Evolutionary conservation across 495 filamentous ascomycete species (phyloP).

Genomic region (Neurospora sp.): DNA sequence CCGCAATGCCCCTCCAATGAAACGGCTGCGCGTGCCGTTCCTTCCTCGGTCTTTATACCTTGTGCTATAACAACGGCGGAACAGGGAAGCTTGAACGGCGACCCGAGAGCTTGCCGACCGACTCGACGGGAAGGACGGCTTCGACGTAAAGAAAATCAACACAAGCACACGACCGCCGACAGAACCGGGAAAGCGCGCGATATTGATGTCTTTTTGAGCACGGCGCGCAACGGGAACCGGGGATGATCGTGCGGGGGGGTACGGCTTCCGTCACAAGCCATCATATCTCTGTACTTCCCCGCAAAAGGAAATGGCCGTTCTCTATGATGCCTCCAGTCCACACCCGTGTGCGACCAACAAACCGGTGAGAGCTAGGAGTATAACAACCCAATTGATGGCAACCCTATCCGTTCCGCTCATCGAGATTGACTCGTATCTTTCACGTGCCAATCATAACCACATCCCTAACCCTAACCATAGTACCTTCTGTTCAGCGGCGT

Average conservation of each 20-base stretch:
- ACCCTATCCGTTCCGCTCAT: background rate
- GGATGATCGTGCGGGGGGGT: background rate
- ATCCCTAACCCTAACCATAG: background rate
- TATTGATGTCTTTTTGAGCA: background rate
- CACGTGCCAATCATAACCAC: background rate
- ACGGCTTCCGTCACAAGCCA: background rate
- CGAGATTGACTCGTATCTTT: background rate
- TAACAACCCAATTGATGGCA: background rate
- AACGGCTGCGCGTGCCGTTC: background rate
- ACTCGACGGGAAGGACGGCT: background rate
- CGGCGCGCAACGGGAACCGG: background rate
- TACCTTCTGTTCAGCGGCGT: background rate
- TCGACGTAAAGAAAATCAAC: background rate
- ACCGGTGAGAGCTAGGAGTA: background rate
- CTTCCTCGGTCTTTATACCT: background rate
- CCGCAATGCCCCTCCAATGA: background rate
- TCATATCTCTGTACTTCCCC: background rate
- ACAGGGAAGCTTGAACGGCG: background rate
- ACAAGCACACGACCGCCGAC: background rate
- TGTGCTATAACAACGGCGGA: background rate
- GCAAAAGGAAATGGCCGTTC: background rate
- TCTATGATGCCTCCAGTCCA: background rate
- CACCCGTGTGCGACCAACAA: background rate
- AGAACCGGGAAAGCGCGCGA: background rate
- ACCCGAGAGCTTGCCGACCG: background rate